Evolutionary conservation across 371 early-diverging fungal species (phyloP).

Genomic region (Mortierella sp.): DNA sequence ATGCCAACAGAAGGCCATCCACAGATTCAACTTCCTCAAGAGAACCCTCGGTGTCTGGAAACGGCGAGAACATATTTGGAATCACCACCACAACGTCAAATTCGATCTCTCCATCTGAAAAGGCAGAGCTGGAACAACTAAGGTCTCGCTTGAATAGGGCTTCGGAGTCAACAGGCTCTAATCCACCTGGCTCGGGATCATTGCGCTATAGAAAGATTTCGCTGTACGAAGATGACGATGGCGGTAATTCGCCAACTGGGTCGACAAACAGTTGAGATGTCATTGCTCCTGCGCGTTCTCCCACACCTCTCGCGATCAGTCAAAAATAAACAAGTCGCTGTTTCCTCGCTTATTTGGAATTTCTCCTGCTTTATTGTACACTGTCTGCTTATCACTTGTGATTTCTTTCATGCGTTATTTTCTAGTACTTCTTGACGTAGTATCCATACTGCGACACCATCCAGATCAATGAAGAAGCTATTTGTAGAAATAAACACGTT

Average conservation of each 20-base stretch:
- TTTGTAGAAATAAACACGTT: not conserved
- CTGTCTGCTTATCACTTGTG: not conserved
- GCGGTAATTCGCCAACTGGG: not conserved
- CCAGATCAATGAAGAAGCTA: conserved; percentile 62
- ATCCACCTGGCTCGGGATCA: not conserved
- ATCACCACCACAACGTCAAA: conserved; percentile 9
- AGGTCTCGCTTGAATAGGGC: conserved; percentile 32
- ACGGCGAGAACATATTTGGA: conserved; percentile 17
- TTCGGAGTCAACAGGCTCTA: conserved; percentile 19
- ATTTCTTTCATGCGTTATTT: not conserved
- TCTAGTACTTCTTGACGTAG: conserved; percentile 59
- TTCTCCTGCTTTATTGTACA: not conserved
- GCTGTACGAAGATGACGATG: conserved; percentile 33
- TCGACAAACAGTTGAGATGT: not conserved
- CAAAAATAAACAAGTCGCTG: no score
- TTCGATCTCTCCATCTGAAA: conserved; percentile 12
- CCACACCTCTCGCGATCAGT: no score
- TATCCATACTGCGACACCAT: conserved; percentile 57
- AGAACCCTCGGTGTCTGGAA: conserved; percentile 5
- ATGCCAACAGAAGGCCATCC: conserved; percentile 10
- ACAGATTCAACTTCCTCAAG: conserved; percentile 28
- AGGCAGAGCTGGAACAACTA: conserved; percentile 23
- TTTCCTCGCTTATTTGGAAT: not conserved
- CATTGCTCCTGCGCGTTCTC: not conserved
- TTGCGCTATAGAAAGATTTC: conserved; percentile 42